Percentiles rank a stretch among this genome's conserved stretches.
phyloP scores from a whole-genome alignment of 805 yeast species.

The Pichia kluyveri region DNA sequence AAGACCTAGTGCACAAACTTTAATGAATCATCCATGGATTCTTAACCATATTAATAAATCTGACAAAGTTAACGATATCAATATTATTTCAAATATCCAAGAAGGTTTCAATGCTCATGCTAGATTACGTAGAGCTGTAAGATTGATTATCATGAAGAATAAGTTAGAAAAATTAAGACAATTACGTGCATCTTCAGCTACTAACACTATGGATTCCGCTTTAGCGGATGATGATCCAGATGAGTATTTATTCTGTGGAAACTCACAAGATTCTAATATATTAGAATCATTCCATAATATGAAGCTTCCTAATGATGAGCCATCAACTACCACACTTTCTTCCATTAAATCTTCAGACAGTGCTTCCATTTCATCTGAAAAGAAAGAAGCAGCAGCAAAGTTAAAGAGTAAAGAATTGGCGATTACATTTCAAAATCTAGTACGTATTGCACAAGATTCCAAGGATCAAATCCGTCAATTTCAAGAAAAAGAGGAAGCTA shows the following conservation, averaged over 20 bases:
- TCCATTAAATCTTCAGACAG: not conserved
- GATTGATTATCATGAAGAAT: slow-evolving; percentile 73
- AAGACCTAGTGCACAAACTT: slow-evolving; percentile 60
- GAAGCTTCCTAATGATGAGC: slow-evolving; percentile 1
- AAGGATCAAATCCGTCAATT: slow-evolving; percentile 22
- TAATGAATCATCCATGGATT: slow-evolving; percentile 74
- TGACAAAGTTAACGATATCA: slow-evolving; percentile 23
- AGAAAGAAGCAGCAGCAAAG: not conserved
- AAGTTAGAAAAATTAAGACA: slow-evolving; percentile 63
- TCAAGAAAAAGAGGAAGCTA: slow-evolving; percentile 16
- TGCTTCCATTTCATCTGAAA: not conserved
- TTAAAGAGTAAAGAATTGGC: slow-evolving; percentile 20
- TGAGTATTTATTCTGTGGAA: slow-evolving; percentile 24
- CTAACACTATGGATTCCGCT: slow-evolving; percentile 4
- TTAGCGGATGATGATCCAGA: slow-evolving; percentile 24
- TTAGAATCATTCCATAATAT: slow-evolving; percentile 22
- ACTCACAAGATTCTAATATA: slow-evolving; percentile 35
- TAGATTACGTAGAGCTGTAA: slow-evolving; percentile 80
- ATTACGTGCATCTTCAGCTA: slow-evolving; percentile 46
- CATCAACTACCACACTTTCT: not conserved
- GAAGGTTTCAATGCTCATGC: slow-evolving; percentile 76
- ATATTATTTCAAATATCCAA: slow-evolving; percentile 73
- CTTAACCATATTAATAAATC: slow-evolving; percentile 28
- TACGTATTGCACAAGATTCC: slow-evolving; percentile 24
- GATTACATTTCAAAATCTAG: slow-evolving; percentile 24